Conservation (phyloP, 2,329 filamentous ascomycete genomes). For the Bipolaris cookei region DNA sequence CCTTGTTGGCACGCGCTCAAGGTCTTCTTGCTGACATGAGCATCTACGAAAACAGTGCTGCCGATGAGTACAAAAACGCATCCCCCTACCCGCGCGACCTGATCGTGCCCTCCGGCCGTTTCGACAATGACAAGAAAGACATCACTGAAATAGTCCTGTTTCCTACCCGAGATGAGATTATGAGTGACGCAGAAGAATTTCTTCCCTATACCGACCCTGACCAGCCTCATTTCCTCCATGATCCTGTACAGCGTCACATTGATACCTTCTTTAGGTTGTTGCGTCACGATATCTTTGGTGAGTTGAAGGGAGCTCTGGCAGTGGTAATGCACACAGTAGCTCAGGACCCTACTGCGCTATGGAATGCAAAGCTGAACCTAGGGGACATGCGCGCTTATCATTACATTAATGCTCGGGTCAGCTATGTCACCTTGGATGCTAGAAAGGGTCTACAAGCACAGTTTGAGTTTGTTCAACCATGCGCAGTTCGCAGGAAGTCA, state of each 20-base stretch:
- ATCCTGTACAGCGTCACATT: conserved; percentile 36
- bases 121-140: conserved; percentile 45
- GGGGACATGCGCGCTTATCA: conserved; percentile 29
- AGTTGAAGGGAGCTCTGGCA: conserved; percentile 35
- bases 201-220: conserved; percentile 39
- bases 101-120: conserved; percentile 28
- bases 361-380: conserved; percentile 17
- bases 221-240: conserved; percentile 35
- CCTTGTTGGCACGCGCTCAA: conserved; percentile 24
- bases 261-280: conserved; percentile 45
- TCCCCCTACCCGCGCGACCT: conserved; percentile 36
- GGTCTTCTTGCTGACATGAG: conserved; percentile 18
- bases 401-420: conserved; percentile 29
- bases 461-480: conserved; percentile 33
- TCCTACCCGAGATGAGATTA: conserved; percentile 41
- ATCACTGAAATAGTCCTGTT: conserved; percentile 42
- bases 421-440: conserved; percentile 24
- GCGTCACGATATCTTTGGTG: conserved; percentile 43
- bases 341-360: conserved; percentile 8
- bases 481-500: conserved; percentile 17
- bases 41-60: not conserved
- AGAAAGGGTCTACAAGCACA: conserved; percentile 27
- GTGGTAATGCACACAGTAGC: conserved; percentile 23
- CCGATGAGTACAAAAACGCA: not conserved
- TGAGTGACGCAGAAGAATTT: conserved; percentile 49